Evolutionary conservation across 2,329 filamentous ascomycete genomes (phyloP), one percentile per base, ranked within the genome.

Genomic region (Parasarocladium wereldwijsianum): DNA sequence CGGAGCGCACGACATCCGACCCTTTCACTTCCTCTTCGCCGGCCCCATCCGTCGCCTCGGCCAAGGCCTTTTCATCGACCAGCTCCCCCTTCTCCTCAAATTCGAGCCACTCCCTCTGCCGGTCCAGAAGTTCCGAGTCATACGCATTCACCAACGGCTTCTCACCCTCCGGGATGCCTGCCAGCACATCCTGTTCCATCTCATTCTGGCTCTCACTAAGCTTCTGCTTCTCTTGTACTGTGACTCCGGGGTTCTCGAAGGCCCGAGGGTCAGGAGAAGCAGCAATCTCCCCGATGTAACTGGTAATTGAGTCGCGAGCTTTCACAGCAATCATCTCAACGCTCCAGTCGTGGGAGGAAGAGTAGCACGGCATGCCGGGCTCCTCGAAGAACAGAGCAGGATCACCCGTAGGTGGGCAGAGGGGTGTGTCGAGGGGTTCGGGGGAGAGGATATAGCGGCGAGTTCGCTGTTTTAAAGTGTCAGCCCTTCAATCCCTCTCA

Each of bases 351-450:
- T 79, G 70, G 4, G 76, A 76, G 2, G 75, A 67, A n/a, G 76
- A 76, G 50, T 77, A 78, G 36, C 73, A 65, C 4, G 78, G 77
- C 38, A 70, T 78, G 5, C 77, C 76, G 24, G 66, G 57, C 8
- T 49, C 39, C 0, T 58, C 57, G 43, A 62, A 55, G 21, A 45
- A 40, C 3, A 54, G 51, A 10, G 47, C 39, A 0, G 51, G 45
- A 39, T 67, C 69, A 8, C 66, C 64, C 2, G 58, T 44, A 2
- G 66, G 56, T 1, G 66, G 65, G 0, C 65, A 55, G 6, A 83
- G 49, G 2, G 64, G 62, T 2, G 54, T 60, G 23, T 67, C 66
- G 0, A 66, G 40, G 0, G 66, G 61, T 4, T 67, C 54, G 0
- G 51, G 31, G 10, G 66, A 72, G n/a, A 63, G 41, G 7, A 70